A percentile compares a stretch with the other conserved stretches of the same genome.
These are phyloP conservation scores for Globisporangium nagaii DNA, from an alignment of 352 stramenopile genomes.

Conservation along the genomic window DNA sequence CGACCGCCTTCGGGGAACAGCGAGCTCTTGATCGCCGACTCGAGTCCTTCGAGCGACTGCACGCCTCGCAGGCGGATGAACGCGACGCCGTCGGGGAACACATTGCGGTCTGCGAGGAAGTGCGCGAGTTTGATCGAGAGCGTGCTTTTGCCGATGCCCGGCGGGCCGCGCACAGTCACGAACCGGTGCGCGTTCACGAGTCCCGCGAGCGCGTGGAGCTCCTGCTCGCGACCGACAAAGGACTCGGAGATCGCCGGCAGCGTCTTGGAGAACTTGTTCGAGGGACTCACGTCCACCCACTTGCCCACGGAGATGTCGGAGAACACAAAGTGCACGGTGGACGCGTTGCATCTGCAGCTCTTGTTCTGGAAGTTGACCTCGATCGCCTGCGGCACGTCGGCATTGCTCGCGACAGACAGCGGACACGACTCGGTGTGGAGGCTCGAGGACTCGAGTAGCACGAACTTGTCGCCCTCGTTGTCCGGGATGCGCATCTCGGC, in stretches of 20 bases:
- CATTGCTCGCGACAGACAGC: slow-evolving; percentile 14
- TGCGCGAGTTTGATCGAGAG: slow-evolving; percentile 67
- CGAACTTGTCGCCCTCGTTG: slow-evolving; percentile 68
- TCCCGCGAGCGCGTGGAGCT: slow-evolving; percentile 62
- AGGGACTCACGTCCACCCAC: slow-evolving; percentile 68
- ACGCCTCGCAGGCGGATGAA: slow-evolving; percentile 68
- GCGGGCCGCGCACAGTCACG: slow-evolving; percentile 65
- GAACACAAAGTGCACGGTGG: slow-evolving; percentile 57
- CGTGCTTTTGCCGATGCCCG: slow-evolving; percentile 76
- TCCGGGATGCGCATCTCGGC: slow-evolving; percentile 62
- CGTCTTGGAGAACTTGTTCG: slow-evolving; percentile 66
- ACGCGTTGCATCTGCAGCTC: slow-evolving; percentile 47
- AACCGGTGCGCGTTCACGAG: slow-evolving; percentile 55
- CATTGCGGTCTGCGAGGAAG: slow-evolving; percentile 66
- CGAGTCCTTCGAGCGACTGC: slow-evolving; percentile 63
- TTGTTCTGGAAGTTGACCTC: slow-evolving; percentile 46
- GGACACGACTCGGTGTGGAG: slow-evolving; percentile 50
- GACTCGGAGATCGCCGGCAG: slow-evolving; percentile 57
- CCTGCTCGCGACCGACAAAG: slow-evolving; percentile 70
- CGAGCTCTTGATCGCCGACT: slow-evolving; percentile 64
- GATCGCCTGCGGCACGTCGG: slow-evolving; percentile 20
- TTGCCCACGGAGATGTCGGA: slow-evolving; percentile 67
- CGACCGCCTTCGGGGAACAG: slow-evolving; percentile 56
- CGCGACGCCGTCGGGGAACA: slow-evolving; percentile 66
- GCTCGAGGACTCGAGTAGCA: slow-evolving; percentile 65